Evolutionary conservation across 192 early-diverging fungal species (phyloP), one percentile per base, ranked within the genome.

Genomic region (Glomus cerebriforme): DNA sequence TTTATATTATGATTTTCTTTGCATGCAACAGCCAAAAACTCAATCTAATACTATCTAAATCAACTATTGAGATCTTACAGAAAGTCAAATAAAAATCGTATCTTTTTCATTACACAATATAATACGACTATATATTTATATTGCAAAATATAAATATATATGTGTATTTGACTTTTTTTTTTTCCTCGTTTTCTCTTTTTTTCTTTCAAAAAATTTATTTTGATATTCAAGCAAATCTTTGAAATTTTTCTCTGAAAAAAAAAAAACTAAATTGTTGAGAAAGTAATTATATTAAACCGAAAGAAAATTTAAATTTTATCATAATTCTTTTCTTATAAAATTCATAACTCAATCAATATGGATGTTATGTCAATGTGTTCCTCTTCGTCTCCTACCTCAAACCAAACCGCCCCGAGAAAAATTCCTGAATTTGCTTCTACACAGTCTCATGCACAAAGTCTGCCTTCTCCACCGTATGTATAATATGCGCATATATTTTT

Each of bases 381-480:
- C 6, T 29, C 29, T 6, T 31, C 62, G 0, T 27, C 59, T 22
- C 22, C n/a, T n/a, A n/a, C n/a, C n/a, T n/a, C 29, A 31, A 31
- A 31, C 29, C 62, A 64, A 4, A 5, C 62, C 7, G 2, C 12
- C 10, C 62, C 62, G 29, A 64, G 29, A 27, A 64, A 64, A 64
- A 64, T 29, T 64, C 27, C 62, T 13, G 62, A 31, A 15, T 64
- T 64, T 29, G 12, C 62, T 31, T 15, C 62, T 13, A 31, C 29
- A 31, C 9, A 7, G 4, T 64, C 62, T 32, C 62, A 26, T 64
- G 12, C 29, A 15, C n/a, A 29, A 31, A 64, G 62, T 64, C 31
- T 64, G 29, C 62, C 62, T 31, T 64, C 62, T 31, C 62, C 62
- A 32, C 62, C 62, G 62, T 64, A 64, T 17, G n/a, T 64, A 64